phyloP scores from a whole-genome alignment of 2,329 filamentous ascomycete genomes.

The Xylariaceae sp. region DNA sequence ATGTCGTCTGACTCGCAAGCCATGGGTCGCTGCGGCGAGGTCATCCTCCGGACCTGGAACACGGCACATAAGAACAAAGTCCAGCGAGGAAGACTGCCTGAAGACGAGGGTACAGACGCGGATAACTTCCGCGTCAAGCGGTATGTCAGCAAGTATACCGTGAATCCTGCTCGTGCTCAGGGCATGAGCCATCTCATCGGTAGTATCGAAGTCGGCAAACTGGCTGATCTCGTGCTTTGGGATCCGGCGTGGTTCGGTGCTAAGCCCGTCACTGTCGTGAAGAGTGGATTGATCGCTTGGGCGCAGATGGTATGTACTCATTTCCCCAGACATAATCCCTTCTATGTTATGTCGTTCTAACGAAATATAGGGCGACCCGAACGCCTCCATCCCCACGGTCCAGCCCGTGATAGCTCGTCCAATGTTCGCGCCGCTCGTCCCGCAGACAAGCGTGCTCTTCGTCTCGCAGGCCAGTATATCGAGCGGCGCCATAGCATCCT shows the following conservation, averaged over 20 bases:
- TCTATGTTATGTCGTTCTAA: background rate
- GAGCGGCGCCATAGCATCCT: slow-evolving; percentile 63
- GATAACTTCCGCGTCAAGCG: slow-evolving; percentile 92
- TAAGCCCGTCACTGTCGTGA: slow-evolving; percentile 77
- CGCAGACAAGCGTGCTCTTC: slow-evolving; percentile 72
- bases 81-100: slow-evolving; percentile 70
- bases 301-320: slow-evolving; percentile 68
- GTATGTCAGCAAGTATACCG: slow-evolving; percentile 92
- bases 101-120: slow-evolving; percentile 74
- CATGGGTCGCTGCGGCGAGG: slow-evolving; percentile 94
- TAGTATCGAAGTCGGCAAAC: slow-evolving; percentile 81
- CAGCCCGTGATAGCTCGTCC: slow-evolving; percentile 79
- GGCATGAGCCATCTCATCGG: slow-evolving; percentile 86
- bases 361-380: slow-evolving; percentile 64
- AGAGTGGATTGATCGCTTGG: slow-evolving; percentile 81
- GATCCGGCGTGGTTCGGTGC: slow-evolving; percentile 79
- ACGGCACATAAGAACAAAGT: slow-evolving; percentile 96
- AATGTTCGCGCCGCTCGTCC: slow-evolving; percentile 78
- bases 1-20: slow-evolving; percentile 95
- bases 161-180: slow-evolving; percentile 89
- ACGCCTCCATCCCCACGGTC: slow-evolving; percentile 81
- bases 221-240: slow-evolving; percentile 89
- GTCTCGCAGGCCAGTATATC: slow-evolving; percentile 71
- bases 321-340: background rate
- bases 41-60: slow-evolving; percentile 90